Conservation (phyloP, 2,329 filamentous ascomycete genomes). For the Plenodomus tracheiphilus region DNA sequence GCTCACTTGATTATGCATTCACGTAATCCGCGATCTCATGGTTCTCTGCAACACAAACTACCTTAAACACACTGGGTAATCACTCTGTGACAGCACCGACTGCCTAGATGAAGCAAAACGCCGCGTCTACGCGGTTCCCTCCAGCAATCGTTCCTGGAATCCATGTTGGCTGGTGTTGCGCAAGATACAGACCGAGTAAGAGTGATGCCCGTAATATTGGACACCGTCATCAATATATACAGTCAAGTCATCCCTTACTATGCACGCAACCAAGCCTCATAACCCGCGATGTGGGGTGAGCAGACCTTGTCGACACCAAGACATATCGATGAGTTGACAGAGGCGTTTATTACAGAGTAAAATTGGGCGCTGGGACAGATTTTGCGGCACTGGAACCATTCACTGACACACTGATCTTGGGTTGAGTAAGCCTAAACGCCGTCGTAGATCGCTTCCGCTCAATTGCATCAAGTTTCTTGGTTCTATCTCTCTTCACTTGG, state of each 20-base stretch:
- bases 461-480: too few species aligned
- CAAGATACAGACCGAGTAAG: constrained; percentile 69
- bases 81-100: constrained; percentile 52
- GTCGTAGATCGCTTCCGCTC: not conserved
- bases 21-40: constrained; percentile 25
- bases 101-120: constrained; percentile 67
- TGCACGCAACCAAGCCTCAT: constrained; percentile 63
- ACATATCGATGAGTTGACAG: constrained; percentile 62
- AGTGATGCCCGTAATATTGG: too few species aligned
- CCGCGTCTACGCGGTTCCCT: constrained; percentile 65
- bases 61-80: too few species aligned
- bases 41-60: too few species aligned
- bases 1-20: constrained; percentile 69
- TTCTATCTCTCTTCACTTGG: too few species aligned
- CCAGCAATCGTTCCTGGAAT: constrained; percentile 74
- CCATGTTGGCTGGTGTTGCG: constrained; percentile 71
- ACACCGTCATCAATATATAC: too few species aligned
- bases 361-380: constrained; percentile 65
- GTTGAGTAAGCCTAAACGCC: too few species aligned
- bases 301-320: constrained; percentile 56
- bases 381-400: constrained; percentile 68
- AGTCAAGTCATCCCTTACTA: constrained; percentile 64
- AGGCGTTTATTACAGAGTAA: constrained; percentile 70
- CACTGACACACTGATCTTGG: constrained; percentile 50
- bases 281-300: constrained; percentile 72